These are phyloP conservation scores for Ophiostoma sp. DNA, from an alignment of 2,329 filamentous ascomycete genomes.

Conservation along the genomic window DNA sequence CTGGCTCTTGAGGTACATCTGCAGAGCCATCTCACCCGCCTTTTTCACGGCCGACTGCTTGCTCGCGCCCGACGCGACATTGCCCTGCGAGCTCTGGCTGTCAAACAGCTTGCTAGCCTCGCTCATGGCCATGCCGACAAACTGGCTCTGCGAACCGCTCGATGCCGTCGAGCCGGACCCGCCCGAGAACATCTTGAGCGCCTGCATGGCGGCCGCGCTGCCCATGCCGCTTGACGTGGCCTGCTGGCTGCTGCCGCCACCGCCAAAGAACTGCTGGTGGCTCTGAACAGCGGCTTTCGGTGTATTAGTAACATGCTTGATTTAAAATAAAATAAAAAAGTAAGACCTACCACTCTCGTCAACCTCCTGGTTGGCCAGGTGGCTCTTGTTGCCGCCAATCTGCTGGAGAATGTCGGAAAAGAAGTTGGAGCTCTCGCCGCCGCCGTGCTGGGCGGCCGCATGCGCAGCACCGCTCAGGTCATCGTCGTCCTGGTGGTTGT, in stretches of 20 bases:
- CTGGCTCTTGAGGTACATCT: slow-evolving; percentile 84
- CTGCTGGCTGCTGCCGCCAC: slow-evolving; percentile 38
- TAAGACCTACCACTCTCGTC: slow-evolving; percentile 45
- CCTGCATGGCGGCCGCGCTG: slow-evolving; percentile 72
- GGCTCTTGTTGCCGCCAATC: slow-evolving; percentile 47
- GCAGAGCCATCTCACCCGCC: slow-evolving; percentile 80
- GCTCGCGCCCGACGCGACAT: slow-evolving; percentile 53
- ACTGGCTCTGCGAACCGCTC: slow-evolving; percentile 63
- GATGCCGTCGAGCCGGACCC: slow-evolving; percentile 37
- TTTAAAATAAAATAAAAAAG: background rate
- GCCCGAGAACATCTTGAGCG: slow-evolving; percentile 67
- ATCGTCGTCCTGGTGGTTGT: slow-evolving; percentile 41
- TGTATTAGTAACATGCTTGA: background rate
- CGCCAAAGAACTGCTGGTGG: slow-evolving; percentile 69
- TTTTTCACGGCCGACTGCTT: slow-evolving; percentile 76
- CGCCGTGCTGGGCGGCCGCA: slow-evolving; percentile 41
- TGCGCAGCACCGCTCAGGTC: slow-evolving; percentile 46
- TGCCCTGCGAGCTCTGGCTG: slow-evolving; percentile 50
- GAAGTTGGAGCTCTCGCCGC: slow-evolving; percentile 43
- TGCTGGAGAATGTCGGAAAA: slow-evolving; percentile 47
- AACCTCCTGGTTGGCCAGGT: slow-evolving; percentile 42
- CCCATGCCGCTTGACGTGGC: slow-evolving; percentile 55
- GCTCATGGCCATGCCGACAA: slow-evolving; percentile 80
- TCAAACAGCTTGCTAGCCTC: slow-evolving; percentile 76
- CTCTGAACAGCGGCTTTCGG: slow-evolving; percentile 46